Percentiles rank a stretch among this genome's conserved stretches.
Evolutionary conservation across 257 asterid species (phyloP).

Genomic region (Penstemon davidsonii): DNA sequence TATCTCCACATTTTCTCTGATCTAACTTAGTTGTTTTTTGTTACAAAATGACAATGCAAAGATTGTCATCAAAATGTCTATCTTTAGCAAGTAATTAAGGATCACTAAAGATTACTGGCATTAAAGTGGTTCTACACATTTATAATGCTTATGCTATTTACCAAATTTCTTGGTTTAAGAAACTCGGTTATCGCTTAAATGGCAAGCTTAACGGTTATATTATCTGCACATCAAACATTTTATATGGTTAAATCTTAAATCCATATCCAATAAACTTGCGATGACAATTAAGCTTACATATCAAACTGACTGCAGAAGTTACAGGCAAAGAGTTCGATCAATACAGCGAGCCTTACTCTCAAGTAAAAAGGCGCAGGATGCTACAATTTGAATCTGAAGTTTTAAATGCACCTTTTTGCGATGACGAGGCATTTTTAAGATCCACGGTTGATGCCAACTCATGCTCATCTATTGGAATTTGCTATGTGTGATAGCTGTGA

Average conservation of each 20-base stretch:
- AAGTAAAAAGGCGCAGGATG: conserved; percentile 79
- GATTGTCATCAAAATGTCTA: conserved; percentile 4
- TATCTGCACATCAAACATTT: background rate
- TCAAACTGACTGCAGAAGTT: conserved; percentile 43
- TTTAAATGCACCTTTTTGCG: conserved; percentile 45
- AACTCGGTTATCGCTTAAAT: background rate
- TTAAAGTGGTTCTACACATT: conserved; percentile 1
- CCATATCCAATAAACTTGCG: background rate
- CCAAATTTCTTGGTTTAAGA: conserved; percentile 12
- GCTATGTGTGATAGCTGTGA: conserved; percentile 6
- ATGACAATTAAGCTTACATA: background rate
- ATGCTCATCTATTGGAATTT: conserved; percentile 4
- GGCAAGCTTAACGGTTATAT: background rate
- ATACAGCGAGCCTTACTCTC: conserved; percentile 51
- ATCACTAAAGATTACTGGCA: background rate
- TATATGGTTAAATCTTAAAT: conserved; percentile 11
- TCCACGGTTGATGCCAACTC: conserved; percentile 53
- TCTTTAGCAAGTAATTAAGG: background rate
- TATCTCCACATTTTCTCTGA: background rate
- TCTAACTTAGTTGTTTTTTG: background rate
- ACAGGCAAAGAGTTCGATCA: conserved; percentile 46
- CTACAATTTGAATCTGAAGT: conserved; percentile 75
- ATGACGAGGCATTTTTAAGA: conserved; percentile 57
- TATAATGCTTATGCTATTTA: conserved; percentile 7
- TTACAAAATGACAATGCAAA: background rate